A percentile compares a stretch with the other conserved stretches of the same genome.
These are phyloP conservation scores for Acanthamoeba triangularis DNA, from an alignment of 208 protist genomes.

Conservation along the genomic window DNA sequence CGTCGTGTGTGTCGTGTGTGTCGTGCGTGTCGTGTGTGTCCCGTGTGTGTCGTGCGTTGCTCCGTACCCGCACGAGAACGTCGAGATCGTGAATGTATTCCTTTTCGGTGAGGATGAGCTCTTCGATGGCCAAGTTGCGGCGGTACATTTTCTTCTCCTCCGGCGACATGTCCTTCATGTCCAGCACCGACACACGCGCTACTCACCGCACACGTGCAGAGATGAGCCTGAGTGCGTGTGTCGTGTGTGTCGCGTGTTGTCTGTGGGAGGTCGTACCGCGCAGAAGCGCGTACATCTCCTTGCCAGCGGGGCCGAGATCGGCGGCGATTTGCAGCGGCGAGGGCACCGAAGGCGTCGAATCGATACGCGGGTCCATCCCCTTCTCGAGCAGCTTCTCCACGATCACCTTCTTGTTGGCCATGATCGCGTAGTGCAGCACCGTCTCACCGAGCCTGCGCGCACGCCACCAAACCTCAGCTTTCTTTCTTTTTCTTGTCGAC, in stretches of 20 bases:
- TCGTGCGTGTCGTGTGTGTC: too few relatives aligned
- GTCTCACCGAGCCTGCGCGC: slow-evolving; percentile 21
- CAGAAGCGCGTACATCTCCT: slow-evolving; percentile 58
- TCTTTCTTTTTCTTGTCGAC: not conserved
- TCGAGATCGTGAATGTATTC: slow-evolving; percentile 75
- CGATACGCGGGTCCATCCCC: slow-evolving; percentile 40
- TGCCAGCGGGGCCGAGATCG: not conserved
- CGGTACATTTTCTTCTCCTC: slow-evolving; percentile 68
- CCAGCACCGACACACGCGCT: slow-evolving; percentile 50
- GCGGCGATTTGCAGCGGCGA: slow-evolving; percentile 45
- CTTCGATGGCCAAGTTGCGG: slow-evolving; percentile 66
- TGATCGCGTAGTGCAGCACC: slow-evolving; percentile 70
- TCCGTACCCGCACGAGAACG: slow-evolving; percentile 33
- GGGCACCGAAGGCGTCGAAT: not conserved
- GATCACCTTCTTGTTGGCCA: slow-evolving; percentile 59
- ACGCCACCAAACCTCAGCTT: not conserved
- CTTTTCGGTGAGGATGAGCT: slow-evolving; percentile 74
- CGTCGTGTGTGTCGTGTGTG: too few relatives aligned
- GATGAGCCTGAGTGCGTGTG: not conserved
- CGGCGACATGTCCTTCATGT: slow-evolving; percentile 70
- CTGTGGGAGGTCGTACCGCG: not conserved
- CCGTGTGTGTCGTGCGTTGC: too few relatives aligned
- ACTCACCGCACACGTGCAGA: not conserved
- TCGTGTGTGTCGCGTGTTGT: not conserved
- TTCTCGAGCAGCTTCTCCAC: slow-evolving; percentile 71